Base-by-base conservation (phyloP, 495 filamentous ascomycete species). In the Penicillium parvum region DNA sequence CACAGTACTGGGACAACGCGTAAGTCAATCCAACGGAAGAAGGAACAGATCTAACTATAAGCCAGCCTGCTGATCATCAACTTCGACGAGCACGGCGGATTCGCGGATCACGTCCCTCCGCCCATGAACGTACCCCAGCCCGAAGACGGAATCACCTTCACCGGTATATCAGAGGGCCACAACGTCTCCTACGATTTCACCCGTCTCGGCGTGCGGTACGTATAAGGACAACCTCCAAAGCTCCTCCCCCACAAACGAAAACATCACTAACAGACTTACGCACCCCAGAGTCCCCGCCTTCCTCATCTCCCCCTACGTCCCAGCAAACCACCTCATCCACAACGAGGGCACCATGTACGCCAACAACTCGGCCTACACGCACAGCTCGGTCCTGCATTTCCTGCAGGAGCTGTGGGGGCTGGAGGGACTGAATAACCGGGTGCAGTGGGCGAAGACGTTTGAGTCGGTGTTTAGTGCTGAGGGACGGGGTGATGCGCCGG, bases 71-170 rank as follows among this genome's bases (percentile, higher is more conserved):
- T 73, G 45, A 68, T 75, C 43, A 56, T 75, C 52, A 73, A 68
- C 51, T 75, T 72, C 18, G 71, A 75, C 45, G 69, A 75, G 57
- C 61, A 70, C 22, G 70, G 71, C 9, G 69, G 70, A 2, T 73
- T 73, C 44, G 61, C 61, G 16, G 71, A 73, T 56, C 70, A 73
- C 44, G 70, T 73, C 11, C 52, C 65, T 3, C 68, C 71, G 0
- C 69, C 69, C 1, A 49, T 63, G 36, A 62, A 63, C 45, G 55
- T 71, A 6, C 68, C 63, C 16, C 40, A 49, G 9, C 55, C 65
- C 5, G 60, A 66, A 16, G 67, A 73, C 39, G 49, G 47, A 25
- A 53, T 70, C 42, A 53, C 51, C 7, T 73, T 66, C 44, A 64
- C 52, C 6, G 68, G 65, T n/a, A 48, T 48, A 3, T 64, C 58